These are phyloP conservation scores for Wickerhamiella brachini DNA, from an alignment of 805 yeast genomes.

Conservation along the genomic window DNA sequence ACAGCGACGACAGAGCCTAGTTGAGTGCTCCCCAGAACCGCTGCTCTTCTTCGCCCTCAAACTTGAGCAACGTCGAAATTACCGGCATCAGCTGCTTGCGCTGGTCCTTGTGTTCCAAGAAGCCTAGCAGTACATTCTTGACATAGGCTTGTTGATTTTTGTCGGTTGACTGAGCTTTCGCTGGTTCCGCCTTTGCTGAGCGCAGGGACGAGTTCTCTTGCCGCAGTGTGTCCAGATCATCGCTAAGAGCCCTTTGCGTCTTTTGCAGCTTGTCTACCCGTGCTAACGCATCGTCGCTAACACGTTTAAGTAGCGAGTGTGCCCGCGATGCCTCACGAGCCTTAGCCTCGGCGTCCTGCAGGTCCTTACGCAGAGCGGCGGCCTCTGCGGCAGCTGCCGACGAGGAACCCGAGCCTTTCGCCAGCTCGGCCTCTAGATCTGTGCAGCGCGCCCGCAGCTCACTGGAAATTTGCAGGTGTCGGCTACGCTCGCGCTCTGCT, in stretches of 20 bases:
- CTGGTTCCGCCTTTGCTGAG: neutral
- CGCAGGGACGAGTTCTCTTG: slow-evolving; percentile 12
- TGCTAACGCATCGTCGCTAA: slow-evolving; percentile 25
- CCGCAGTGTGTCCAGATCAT: slow-evolving; percentile 23
- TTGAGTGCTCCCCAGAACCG: slow-evolving; percentile 43
- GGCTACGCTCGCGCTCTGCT: neutral
- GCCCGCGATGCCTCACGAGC: neutral
- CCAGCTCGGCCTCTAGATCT: neutral
- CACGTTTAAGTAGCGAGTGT: slow-evolving; percentile 22
- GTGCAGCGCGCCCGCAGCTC: neutral
- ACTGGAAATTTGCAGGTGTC: neutral
- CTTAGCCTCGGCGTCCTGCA: neutral
- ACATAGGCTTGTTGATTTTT: slow-evolving; percentile 51
- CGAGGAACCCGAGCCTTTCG: neutral
- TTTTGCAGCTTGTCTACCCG: slow-evolving; percentile 25
- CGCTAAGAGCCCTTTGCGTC: slow-evolving; percentile 22
- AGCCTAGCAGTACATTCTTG: slow-evolving; percentile 83
- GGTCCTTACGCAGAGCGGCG: neutral
- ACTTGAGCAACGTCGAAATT: slow-evolving; percentile 54
- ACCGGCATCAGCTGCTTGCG: slow-evolving; percentile 77
- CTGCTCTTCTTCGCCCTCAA: slow-evolving; percentile 59
- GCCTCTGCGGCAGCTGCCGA: neutral
- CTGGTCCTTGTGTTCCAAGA: slow-evolving; percentile 85
- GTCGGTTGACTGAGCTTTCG: slow-evolving; percentile 5
- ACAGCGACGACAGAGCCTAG: too few species aligned